Percentiles rank a stretch among this genome's conserved stretches.
phyloP scores from a whole-genome alignment of 352 stramenopile species.

The Phytophthora sp. region DNA sequence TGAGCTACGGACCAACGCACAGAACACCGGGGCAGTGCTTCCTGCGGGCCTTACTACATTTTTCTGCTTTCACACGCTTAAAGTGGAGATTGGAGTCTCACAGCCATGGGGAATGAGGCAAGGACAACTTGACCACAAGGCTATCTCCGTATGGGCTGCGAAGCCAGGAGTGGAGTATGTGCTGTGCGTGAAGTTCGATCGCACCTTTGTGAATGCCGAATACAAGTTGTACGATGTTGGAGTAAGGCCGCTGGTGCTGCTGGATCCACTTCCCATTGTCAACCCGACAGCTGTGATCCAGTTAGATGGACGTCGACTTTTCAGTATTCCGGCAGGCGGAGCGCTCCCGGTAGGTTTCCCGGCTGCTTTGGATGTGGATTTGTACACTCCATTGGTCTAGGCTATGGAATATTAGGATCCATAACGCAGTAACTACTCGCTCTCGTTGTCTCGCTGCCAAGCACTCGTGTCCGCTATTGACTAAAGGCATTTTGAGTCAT shows the following conservation, averaged over 20 bases:
- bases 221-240: constrained; percentile 42
- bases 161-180: constrained; percentile 45
- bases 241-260: constrained; percentile 26
- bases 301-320: constrained; percentile 39
- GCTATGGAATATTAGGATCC: constrained; percentile 23
- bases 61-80: constrained; percentile 40
- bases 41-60: constrained; percentile 36
- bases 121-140: constrained; percentile 24
- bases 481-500: no score
- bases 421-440: no score
- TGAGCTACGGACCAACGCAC: constrained; percentile 33
- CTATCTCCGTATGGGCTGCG: constrained; percentile 19
- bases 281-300: constrained; percentile 31
- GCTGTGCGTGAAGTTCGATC: constrained; percentile 41
- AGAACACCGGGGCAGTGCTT: constrained; percentile 33
- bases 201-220: constrained; percentile 34
- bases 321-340: constrained; percentile 35
- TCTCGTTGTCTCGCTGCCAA: no score
- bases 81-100: constrained; percentile 40
- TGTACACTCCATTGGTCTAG: constrained; percentile 37
- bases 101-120: constrained; percentile 36
- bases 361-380: constrained; percentile 36
- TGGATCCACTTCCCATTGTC: constrained; percentile 36
- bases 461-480: no score
- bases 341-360: constrained; percentile 30